Conservation (phyloP, 208 protist genomes). For the Phytomonas francai region DNA sequence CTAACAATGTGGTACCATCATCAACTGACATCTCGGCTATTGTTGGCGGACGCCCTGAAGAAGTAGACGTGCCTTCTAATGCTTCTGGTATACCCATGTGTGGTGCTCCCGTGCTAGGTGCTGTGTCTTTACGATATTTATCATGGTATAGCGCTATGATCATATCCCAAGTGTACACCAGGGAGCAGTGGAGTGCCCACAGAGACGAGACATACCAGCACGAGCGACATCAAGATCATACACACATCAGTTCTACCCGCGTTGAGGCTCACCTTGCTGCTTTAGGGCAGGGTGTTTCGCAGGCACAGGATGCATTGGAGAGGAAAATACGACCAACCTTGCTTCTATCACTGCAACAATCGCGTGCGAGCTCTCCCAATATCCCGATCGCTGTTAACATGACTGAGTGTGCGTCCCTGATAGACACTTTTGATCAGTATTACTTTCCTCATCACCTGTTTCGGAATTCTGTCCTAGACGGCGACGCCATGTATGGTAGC, state of each 20-base stretch:
- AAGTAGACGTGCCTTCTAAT: background rate
- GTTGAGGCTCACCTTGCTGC: background rate
- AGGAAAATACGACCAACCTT: background rate
- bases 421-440: background rate
- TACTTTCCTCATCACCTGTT: background rate
- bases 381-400: background rate
- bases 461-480: background rate
- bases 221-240: slow-evolving; percentile 11
- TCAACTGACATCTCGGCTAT: background rate
- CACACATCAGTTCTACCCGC: slow-evolving; percentile 2
- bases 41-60: background rate
- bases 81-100: background rate
- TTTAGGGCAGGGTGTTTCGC: background rate
- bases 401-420: background rate
- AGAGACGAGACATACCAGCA: slow-evolving; percentile 16
- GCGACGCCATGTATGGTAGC: background rate
- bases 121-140: slow-evolving; percentile 18
- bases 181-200: slow-evolving; percentile 17
- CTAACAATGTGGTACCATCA: background rate
- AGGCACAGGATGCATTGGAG: background rate
- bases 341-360: background rate
- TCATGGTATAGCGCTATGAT: slow-evolving; percentile 34
- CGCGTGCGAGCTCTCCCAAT: background rate
- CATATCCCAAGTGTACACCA: slow-evolving; percentile 27
- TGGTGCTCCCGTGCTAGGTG: background rate